Conservation (phyloP, 225 moss, liverwort and hornwort genomes). For the Neckera pumila region DNA sequence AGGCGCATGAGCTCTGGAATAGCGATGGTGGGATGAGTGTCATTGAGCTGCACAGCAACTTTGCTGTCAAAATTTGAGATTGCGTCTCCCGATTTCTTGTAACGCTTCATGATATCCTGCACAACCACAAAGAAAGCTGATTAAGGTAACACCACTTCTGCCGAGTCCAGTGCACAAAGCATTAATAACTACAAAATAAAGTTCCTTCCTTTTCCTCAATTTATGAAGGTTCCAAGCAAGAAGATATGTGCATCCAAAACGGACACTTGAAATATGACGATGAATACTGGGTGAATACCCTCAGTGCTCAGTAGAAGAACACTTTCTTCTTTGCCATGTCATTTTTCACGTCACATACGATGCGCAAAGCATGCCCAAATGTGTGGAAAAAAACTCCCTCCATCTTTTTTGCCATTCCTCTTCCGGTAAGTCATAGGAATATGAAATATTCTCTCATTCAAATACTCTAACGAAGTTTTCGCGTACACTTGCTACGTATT, state of each 20-base stretch:
- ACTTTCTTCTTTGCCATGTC: neutral
- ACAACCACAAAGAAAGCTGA: neutral
- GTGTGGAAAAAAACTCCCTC: too few species aligned
- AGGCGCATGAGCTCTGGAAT: constrained; percentile 63
- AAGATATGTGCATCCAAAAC: neutral
- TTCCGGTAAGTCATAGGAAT: neutral
- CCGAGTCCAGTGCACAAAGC: neutral
- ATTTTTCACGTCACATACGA: neutral
- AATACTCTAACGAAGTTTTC: neutral
- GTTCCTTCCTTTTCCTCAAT: neutral
- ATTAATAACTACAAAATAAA: neutral
- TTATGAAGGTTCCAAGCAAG: neutral
- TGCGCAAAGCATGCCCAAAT: neutral
- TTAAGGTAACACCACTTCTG: neutral
- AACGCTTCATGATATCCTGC: constrained; percentile 64
- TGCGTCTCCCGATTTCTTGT: constrained; percentile 22
- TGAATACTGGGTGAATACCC: neutral
- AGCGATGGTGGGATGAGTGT: constrained; percentile 65
- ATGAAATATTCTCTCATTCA: neutral
- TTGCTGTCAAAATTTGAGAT: constrained; percentile 32
- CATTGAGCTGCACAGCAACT: constrained; percentile 75
- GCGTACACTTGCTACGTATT: neutral
- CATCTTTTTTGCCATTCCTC: neutral
- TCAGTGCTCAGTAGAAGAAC: neutral
- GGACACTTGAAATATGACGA: neutral